phyloP scores from a whole-genome alignment of 116 monocot species.

The Trichopus zeylanicus region DNA sequence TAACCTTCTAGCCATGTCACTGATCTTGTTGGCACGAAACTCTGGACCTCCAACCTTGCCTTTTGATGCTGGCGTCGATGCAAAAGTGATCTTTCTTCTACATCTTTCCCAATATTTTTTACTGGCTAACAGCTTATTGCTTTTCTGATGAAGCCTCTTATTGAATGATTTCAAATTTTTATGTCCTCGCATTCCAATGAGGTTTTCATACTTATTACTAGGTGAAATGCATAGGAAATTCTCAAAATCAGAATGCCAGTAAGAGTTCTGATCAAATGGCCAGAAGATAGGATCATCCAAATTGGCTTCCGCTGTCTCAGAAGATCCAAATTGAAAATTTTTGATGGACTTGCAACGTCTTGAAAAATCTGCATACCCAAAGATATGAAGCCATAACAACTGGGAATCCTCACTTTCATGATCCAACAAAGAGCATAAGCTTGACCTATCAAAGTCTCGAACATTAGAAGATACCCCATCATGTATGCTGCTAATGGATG shows the following conservation, averaged over 20 bases:
- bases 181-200: not conserved
- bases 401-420: conserved; percentile 35
- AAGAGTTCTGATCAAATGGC: conserved; percentile 39
- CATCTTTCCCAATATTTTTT: too few species aligned
- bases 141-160: conserved; percentile 19
- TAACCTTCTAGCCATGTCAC: too few species aligned
- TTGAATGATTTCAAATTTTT: conserved; percentile 7
- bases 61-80: too few species aligned
- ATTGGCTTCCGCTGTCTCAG: conserved; percentile 1
- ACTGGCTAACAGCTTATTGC: too few species aligned
- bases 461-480: conserved; percentile 7
- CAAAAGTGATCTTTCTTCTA: too few species aligned
- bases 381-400: conserved; percentile 9
- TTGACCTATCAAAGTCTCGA: conserved; percentile 10
- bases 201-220: conserved; percentile 3
- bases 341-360: conserved; percentile 45
- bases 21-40: too few species aligned
- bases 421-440: conserved; percentile 25
- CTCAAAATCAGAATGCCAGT: conserved; percentile 19
- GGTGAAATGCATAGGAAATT: conserved; percentile 43
- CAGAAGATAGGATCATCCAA: conserved; percentile 47
- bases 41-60: too few species aligned
- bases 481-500: conserved; percentile 2
- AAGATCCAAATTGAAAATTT: conserved; percentile 6
- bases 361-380: conserved; percentile 21